These are phyloP conservation scores for Podospora tetraspora DNA, from an alignment of 495 filamentous ascomycete species.

Conservation along the genomic window DNA sequence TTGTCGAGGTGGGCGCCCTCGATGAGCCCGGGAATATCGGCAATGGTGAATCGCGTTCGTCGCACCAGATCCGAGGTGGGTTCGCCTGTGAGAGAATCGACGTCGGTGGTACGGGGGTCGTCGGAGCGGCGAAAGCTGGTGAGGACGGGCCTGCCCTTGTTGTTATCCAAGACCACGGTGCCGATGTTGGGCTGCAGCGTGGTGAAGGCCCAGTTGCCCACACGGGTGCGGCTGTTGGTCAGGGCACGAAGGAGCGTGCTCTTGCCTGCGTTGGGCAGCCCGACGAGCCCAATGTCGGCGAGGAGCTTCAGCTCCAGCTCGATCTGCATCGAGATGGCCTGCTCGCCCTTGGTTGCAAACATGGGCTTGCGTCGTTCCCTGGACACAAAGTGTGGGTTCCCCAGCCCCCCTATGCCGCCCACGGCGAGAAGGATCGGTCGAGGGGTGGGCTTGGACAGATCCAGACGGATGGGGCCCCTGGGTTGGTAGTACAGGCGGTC, in stretches of 20 bases:
- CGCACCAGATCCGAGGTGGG: slow-evolving; percentile 34
- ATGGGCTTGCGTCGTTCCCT: slow-evolving; percentile 64
- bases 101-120: slow-evolving; percentile 28
- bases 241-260: slow-evolving; percentile 85
- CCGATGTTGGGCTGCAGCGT: slow-evolving; percentile 92
- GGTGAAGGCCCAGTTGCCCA: slow-evolving; percentile 96
- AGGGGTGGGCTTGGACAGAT: slow-evolving; percentile 75
- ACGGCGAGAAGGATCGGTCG: slow-evolving; percentile 84
- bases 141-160: slow-evolving; percentile 56
- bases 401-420: slow-evolving; percentile 81
- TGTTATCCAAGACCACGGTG: slow-evolving; percentile 83
- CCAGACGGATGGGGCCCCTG: slow-evolving; percentile 65
- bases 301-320: slow-evolving; percentile 92
- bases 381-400: slow-evolving; percentile 87
- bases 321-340: slow-evolving; percentile 67
- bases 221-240: slow-evolving; percentile 75
- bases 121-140: slow-evolving; percentile 23
- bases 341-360: slow-evolving; percentile 82
- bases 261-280: slow-evolving; percentile 93
- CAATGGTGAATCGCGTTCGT: slow-evolving; percentile 80
- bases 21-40: slow-evolving; percentile 91
- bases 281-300: slow-evolving; percentile 90
- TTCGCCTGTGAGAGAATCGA: slow-evolving; percentile 22
- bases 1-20: slow-evolving; percentile 87
- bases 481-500: slow-evolving; percentile 60